phyloP scores from a whole-genome alignment of 768 basidiomycete species.

The Leccinum disarticulatum region DNA sequence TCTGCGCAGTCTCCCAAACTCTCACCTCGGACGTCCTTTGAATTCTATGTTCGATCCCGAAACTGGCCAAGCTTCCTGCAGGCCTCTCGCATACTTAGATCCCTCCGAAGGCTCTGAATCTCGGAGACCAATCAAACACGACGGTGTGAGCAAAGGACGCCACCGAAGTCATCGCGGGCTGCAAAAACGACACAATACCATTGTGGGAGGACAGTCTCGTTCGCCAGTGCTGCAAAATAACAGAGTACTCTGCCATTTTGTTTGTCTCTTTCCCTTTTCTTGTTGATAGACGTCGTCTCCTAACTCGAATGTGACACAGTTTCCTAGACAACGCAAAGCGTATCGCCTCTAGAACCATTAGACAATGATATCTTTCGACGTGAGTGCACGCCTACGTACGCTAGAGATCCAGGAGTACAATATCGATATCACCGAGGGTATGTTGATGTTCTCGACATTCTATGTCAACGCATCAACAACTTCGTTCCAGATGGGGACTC shows the following conservation, averaged over 20 bases:
- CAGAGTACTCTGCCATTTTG: slow-evolving; percentile 65
- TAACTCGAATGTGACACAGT: slow-evolving; percentile 33
- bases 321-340: slow-evolving; percentile 70
- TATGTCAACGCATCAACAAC: neutral
- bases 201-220: slow-evolving; percentile 64
- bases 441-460: neutral
- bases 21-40: slow-evolving; percentile 30
- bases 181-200: slow-evolving; percentile 60
- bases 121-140: slow-evolving; percentile 11
- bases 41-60: slow-evolving; percentile 58
- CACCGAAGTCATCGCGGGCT: slow-evolving; percentile 56
- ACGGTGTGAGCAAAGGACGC: slow-evolving; percentile 37
- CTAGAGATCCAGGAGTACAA: slow-evolving; percentile 69
- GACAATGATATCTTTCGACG: slow-evolving; percentile 66
- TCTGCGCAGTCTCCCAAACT: slow-evolving; percentile 44
- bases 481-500: slow-evolving; percentile 32
- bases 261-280: slow-evolving; percentile 33
- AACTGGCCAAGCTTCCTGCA: slow-evolving; percentile 39
- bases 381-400: slow-evolving; percentile 62
- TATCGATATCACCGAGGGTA: slow-evolving; percentile 40
- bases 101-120: slow-evolving; percentile 6
- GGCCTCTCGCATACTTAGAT: slow-evolving; percentile 17
- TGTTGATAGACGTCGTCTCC: neutral
- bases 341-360: slow-evolving; percentile 64
- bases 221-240: slow-evolving; percentile 47